Percentiles rank a stretch among this genome's conserved stretches.
Evolutionary conservation across 140 eudicot species (phyloP).

Genomic region (Stevia rebaudiana): DNA sequence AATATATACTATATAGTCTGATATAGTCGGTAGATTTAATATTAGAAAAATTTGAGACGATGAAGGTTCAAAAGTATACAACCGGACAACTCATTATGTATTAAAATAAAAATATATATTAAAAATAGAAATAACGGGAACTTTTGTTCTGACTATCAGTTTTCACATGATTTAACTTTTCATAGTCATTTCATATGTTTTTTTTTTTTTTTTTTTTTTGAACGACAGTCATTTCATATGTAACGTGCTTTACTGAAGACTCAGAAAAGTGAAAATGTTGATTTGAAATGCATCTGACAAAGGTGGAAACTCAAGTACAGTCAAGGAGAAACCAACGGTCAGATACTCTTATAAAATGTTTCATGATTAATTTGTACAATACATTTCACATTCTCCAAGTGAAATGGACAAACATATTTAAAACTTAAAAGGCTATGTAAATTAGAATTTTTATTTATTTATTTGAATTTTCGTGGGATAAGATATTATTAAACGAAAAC

Average conservation of each 20-base stretch:
- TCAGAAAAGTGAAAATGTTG: constrained; percentile 3
- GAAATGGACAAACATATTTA: not conserved
- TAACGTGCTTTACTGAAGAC: constrained; percentile 8
- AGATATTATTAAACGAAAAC: too few relatives aligned
- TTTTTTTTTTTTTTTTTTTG: too few relatives aligned
- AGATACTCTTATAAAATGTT: not conserved
- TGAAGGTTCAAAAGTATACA: not conserved
- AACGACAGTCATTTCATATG: not conserved
- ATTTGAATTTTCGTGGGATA: too few relatives aligned
- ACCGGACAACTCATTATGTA: not conserved
- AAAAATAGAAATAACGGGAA: not conserved
- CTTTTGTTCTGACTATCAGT: not conserved
- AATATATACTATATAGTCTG: too few relatives aligned
- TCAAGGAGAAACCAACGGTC: constrained; percentile 2
- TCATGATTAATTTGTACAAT: not conserved
- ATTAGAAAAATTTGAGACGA: too few relatives aligned
- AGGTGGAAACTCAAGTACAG: not conserved
- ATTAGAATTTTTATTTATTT: too few relatives aligned
- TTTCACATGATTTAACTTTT: not conserved
- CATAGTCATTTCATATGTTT: not conserved
- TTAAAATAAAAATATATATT: not conserved
- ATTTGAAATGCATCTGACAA: not conserved
- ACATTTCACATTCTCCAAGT: not conserved
- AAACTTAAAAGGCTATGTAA: too few relatives aligned
- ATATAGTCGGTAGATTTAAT: too few relatives aligned